Conservation (phyloP, 1,139 yeast genomes). For the Suzukiozyma palmioleophila region DNA sequence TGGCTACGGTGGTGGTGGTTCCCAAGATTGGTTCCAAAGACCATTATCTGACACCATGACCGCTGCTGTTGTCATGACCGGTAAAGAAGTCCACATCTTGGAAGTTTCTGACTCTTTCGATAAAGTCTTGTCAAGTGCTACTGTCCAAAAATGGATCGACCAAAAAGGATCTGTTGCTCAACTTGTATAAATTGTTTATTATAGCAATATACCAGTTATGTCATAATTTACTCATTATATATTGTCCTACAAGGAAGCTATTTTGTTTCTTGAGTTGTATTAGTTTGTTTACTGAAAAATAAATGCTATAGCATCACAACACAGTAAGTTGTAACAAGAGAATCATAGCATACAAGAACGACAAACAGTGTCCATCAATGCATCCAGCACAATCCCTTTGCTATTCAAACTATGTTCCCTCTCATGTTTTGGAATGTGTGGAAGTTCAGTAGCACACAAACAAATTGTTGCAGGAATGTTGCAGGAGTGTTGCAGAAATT, state of each 20-base stretch:
- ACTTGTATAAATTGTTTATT: constrained; percentile 18
- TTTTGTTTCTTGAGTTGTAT: constrained; percentile 1
- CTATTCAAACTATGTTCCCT: too few relatives aligned
- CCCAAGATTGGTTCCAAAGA: constrained; percentile 81
- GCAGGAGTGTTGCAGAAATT: constrained; percentile 7
- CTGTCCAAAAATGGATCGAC: constrained; percentile 54
- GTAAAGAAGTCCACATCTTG: constrained; percentile 53
- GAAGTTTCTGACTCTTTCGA: constrained; percentile 55
- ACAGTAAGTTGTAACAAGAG: too few relatives aligned
- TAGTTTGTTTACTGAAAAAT: not conserved
- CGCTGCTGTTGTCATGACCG: constrained; percentile 81
- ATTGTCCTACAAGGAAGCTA: constrained; percentile 1
- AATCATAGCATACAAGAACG: too few relatives aligned
- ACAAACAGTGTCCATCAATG: too few relatives aligned
- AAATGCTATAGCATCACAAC: constrained; percentile 2
- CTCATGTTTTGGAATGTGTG: too few relatives aligned
- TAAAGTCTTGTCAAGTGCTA: constrained; percentile 46
- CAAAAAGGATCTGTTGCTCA: constrained; percentile 40
- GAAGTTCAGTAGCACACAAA: too few relatives aligned
- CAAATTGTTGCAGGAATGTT: constrained; percentile 7
- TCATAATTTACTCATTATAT: constrained; percentile 2
- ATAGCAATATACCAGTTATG: too few relatives aligned
- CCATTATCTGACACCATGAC: constrained; percentile 75
- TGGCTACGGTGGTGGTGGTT: constrained; percentile 73
- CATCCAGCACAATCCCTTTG: too few relatives aligned